Evolutionary conservation across 2,329 filamentous ascomycete genomes (phyloP).

Genomic region (Penicillium occitanis): DNA sequence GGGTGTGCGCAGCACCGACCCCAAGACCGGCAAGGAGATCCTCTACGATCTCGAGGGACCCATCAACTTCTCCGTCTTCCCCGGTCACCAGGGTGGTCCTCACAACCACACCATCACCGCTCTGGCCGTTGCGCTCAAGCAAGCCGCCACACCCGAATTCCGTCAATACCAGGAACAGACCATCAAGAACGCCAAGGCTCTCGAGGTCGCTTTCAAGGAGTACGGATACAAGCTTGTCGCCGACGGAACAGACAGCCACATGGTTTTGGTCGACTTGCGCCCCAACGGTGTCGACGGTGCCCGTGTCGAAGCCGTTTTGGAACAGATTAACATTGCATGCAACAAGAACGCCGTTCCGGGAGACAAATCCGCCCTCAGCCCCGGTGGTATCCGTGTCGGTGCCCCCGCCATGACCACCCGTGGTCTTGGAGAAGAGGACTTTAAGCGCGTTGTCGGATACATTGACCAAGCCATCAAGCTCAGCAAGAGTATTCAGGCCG

Average conservation of each 20-base stretch:
- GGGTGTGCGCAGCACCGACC: slow-evolving; percentile 77
- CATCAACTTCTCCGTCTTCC: slow-evolving; percentile 97
- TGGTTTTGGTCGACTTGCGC: slow-evolving; percentile 90
- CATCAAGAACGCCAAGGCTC: slow-evolving; percentile 83
- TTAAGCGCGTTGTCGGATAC: slow-evolving; percentile 84
- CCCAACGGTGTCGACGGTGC: slow-evolving; percentile 83
- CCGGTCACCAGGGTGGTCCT: slow-evolving; percentile 94
- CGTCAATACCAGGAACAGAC: slow-evolving; percentile 89
- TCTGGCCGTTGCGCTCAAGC: slow-evolving; percentile 88
- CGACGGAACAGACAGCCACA: slow-evolving; percentile 95
- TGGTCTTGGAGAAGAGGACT: slow-evolving; percentile 89
- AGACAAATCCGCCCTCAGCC: slow-evolving; percentile 94
- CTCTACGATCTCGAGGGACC: slow-evolving; percentile 87
- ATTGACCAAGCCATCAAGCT: slow-evolving; percentile 88
- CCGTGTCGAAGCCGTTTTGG: slow-evolving; percentile 90
- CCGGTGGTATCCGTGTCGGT: slow-evolving; percentile 91
- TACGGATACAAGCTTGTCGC: slow-evolving; percentile 83
- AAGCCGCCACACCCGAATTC: slow-evolving; percentile 87
- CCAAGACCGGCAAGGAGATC: slow-evolving; percentile 81
- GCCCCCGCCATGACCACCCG: slow-evolving; percentile 96
- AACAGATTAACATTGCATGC: slow-evolving; percentile 98
- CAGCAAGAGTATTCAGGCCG: slow-evolving; percentile 79
- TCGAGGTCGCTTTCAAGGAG: slow-evolving; percentile 70
- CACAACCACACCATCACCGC: slow-evolving; percentile 99
- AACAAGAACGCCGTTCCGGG: slow-evolving; percentile 99